Percentiles rank a stretch among this genome's conserved stretches.
Conservation (phyloP, 2,329 filamentous ascomycete genomes). For the Phoma herbarum region DNA sequence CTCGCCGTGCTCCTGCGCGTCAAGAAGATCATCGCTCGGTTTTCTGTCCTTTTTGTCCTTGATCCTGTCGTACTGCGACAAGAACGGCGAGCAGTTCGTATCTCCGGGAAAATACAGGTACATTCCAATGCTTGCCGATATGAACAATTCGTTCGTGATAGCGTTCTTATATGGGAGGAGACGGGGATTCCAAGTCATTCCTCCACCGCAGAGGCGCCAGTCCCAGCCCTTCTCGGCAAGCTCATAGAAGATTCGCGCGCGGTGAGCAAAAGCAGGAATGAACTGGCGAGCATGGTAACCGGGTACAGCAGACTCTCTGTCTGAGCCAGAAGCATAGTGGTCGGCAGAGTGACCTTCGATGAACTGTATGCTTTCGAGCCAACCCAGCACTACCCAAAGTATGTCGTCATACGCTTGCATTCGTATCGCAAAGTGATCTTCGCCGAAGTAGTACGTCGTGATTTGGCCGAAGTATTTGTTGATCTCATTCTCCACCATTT, state of each 20-base stretch:
- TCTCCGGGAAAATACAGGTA: conserved; percentile 89
- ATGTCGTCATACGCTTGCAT: conserved; percentile 91
- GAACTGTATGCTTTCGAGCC: conserved; percentile 84
- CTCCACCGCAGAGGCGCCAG: conserved; percentile 79
- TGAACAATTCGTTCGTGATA: conserved; percentile 91
- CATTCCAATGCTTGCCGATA: conserved; percentile 86
- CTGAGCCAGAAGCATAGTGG: conserved; percentile 60
- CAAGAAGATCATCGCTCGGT: conserved; percentile 9
- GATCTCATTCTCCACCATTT: conserved; percentile 77
- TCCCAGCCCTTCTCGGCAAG: conserved; percentile 84
- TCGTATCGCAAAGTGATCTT: conserved; percentile 78
- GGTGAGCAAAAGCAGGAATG: conserved; percentile 78
- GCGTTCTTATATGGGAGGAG: conserved; percentile 87
- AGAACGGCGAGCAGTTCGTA: conserved; percentile 74
- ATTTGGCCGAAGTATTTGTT: conserved; percentile 82
- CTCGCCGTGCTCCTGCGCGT: conserved; percentile 17
- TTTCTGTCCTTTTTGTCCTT: conserved; percentile 9
- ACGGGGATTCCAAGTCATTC: conserved; percentile 89
- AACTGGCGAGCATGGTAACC: conserved; percentile 81
- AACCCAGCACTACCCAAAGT: conserved; percentile 92
- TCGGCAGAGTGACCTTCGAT: conserved; percentile 72
- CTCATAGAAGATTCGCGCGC: conserved; percentile 86
- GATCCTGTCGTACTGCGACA: conserved; percentile 43
- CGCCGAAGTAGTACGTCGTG: conserved; percentile 83
- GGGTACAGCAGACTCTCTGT: conserved; percentile 16